Evolutionary conservation across 345 rosid genomes (phyloP).

Genomic region (Trapa incisa): DNA sequence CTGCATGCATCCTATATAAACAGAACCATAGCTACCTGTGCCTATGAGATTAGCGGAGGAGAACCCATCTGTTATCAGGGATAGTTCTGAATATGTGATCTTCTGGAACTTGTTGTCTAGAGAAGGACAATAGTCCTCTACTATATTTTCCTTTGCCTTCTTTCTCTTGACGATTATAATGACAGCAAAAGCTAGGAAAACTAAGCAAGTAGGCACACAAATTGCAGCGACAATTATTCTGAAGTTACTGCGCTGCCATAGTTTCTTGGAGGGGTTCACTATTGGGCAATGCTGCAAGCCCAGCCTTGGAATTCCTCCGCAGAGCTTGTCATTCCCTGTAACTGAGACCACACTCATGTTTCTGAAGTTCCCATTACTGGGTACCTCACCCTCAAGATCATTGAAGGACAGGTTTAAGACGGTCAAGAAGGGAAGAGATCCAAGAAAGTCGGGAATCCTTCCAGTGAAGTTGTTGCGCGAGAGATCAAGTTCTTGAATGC

Average conservation of each 20-base stretch:
- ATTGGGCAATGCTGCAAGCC: constrained; percentile 12
- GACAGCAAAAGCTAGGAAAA: background rate
- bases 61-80: constrained; percentile 21
- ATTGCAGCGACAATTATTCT: constrained; percentile 7
- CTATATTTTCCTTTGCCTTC: background rate
- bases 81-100: constrained; percentile 18
- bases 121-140: background rate
- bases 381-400: constrained; percentile 18
- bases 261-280: constrained; percentile 1
- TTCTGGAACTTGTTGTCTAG: constrained; percentile 4
- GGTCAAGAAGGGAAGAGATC: constrained; percentile 8
- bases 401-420: constrained; percentile 15
- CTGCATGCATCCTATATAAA: constrained; percentile 19
- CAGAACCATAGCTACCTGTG: constrained; percentile 22
- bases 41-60: constrained; percentile 19
- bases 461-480: constrained; percentile 19
- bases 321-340: constrained; percentile 13
- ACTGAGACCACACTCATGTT: constrained; percentile 13
- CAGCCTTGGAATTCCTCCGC: constrained; percentile 12
- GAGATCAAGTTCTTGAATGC: constrained; percentile 17
- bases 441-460: constrained; percentile 14
- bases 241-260: constrained; percentile 10
- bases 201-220: background rate
- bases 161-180: constrained; percentile 4
- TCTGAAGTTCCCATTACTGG: constrained; percentile 7